A percentile compares a stretch with the other conserved stretches of the same genome.
phyloP scores from a whole-genome alignment of 106 monocot genomes.

The Chionographis japonica region DNA sequence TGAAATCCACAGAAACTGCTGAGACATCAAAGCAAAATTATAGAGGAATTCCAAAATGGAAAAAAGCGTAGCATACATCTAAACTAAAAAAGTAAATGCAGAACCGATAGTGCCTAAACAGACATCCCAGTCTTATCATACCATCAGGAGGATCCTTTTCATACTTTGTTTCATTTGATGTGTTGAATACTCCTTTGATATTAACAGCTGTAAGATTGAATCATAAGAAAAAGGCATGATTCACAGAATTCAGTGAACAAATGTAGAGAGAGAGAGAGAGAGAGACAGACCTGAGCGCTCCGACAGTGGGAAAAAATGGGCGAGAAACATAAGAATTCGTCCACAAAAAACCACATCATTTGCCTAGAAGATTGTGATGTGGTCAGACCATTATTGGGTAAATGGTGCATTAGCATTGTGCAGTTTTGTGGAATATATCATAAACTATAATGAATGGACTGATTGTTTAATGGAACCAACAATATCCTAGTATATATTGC shows the following conservation, averaged over 20 bases:
- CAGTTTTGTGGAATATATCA: not conserved
- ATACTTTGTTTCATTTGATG: conserved; percentile 95
- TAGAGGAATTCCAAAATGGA: not conserved
- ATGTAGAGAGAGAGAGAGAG: not conserved
- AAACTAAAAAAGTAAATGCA: not conserved
- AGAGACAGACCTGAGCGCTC: conserved; percentile 77
- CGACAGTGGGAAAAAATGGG: conserved; percentile 98
- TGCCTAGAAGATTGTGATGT: conserved; percentile 50
- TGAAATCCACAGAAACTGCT: conserved; percentile 93
- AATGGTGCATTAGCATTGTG: not conserved
- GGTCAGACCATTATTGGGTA: not conserved
- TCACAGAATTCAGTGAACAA: not conserved
- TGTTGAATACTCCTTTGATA: conserved; percentile 95
- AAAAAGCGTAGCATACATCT: not conserved
- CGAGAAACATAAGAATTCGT: conserved; percentile 98
- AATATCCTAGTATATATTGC: too few relatives aligned
- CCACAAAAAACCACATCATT: conserved; percentile 99
- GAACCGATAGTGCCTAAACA: not conserved
- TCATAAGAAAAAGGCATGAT: conserved; percentile 5
- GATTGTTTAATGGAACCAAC: not conserved
- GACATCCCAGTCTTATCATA: conserved; percentile 20
- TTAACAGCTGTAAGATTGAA: conserved; percentile 71
- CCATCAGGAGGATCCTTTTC: conserved; percentile 90
- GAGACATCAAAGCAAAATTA: conserved; percentile 10
- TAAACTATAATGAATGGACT: not conserved